Percentiles rank a stretch among this genome's conserved stretches.
Conservation (phyloP, 2,329 filamentous ascomycete genomes). For the Fusarium poae region DNA sequence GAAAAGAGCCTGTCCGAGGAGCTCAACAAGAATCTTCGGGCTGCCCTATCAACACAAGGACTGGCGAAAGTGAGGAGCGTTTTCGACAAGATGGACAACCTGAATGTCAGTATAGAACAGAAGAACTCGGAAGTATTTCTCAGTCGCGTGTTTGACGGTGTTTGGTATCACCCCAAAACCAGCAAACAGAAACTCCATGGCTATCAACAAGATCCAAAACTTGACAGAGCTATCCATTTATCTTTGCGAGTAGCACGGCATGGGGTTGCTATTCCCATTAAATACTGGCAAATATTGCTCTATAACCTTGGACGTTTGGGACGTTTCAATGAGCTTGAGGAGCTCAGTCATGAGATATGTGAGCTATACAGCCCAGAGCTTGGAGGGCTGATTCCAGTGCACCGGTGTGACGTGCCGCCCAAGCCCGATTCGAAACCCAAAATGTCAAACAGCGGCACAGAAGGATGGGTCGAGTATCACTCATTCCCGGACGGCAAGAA, state of each 20-base stretch:
- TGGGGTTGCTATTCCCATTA: slow-evolving; percentile 53
- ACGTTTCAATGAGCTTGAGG: slow-evolving; percentile 61
- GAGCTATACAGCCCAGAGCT: slow-evolving; percentile 53
- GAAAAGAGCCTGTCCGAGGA: slow-evolving; percentile 36
- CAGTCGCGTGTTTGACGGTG: slow-evolving; percentile 43
- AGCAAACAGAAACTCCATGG: slow-evolving; percentile 26
- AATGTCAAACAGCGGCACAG: neutral
- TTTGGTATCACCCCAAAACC: slow-evolving; percentile 49
- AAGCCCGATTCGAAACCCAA: slow-evolving; percentile 1
- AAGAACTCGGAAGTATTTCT: slow-evolving; percentile 48
- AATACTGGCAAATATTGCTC: slow-evolving; percentile 60
- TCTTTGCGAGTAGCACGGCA: slow-evolving; percentile 50
- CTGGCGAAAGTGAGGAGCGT: slow-evolving; percentile 46
- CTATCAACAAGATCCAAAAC: slow-evolving; percentile 34
- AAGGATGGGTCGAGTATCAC: slow-evolving; percentile 22
- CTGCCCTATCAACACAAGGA: slow-evolving; percentile 16
- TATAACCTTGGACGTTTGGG: slow-evolving; percentile 59
- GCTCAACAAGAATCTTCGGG: slow-evolving; percentile 44
- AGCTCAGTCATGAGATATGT: slow-evolving; percentile 59
- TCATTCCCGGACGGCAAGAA: slow-evolving; percentile 19
- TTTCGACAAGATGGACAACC: slow-evolving; percentile 52
- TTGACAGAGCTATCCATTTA: slow-evolving; percentile 52
- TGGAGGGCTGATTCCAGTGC: slow-evolving; percentile 57
- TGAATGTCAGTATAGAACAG: slow-evolving; percentile 49
- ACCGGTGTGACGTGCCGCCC: slow-evolving; percentile 59